A percentile compares a stretch with the other conserved stretches of the same genome.
phyloP scores from a whole-genome alignment of 2,329 filamentous ascomycete genomes.

The Blastomyces percursus region DNA sequence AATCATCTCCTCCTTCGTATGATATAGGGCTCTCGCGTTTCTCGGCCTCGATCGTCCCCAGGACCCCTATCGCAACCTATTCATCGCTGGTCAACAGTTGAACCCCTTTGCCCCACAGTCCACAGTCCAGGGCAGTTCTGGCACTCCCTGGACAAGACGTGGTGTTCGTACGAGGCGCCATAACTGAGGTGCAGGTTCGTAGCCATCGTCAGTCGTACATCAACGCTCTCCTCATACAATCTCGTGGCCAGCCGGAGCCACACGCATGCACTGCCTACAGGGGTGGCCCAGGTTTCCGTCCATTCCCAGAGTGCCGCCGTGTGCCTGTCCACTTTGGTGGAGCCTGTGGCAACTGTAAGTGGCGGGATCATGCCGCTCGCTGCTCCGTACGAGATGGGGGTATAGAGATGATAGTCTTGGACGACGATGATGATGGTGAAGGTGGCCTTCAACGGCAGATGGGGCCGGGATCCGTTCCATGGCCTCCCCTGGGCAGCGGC shows the following conservation, averaged over 20 bases:
- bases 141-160: slow-evolving; percentile 4
- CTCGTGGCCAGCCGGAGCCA: not conserved
- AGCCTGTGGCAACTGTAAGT: no score
- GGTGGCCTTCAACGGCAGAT: no score
- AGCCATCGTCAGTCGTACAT: slow-evolving; percentile 6
- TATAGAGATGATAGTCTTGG: no score
- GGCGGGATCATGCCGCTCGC: no score
- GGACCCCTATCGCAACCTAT: not conserved
- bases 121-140: slow-evolving; percentile 3
- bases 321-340: slow-evolving; percentile 3
- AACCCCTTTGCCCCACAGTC: not conserved
- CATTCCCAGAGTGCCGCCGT: slow-evolving; percentile 6
- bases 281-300: not conserved
- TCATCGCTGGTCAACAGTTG: slow-evolving; percentile 4
- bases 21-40: no score
- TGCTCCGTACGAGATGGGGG: no score
- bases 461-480: no score
- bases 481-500: no score
- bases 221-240: not conserved
- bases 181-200: not conserved
- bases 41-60: no score
- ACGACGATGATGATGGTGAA: no score
- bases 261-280: slow-evolving; percentile 4
- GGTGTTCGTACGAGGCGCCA: slow-evolving; percentile 1
- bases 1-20: no score